Evolutionary conservation across 441 rosid species (phyloP), one percentile per base, ranked within the genome.

Genomic region (Macaranga tanarius): DNA sequence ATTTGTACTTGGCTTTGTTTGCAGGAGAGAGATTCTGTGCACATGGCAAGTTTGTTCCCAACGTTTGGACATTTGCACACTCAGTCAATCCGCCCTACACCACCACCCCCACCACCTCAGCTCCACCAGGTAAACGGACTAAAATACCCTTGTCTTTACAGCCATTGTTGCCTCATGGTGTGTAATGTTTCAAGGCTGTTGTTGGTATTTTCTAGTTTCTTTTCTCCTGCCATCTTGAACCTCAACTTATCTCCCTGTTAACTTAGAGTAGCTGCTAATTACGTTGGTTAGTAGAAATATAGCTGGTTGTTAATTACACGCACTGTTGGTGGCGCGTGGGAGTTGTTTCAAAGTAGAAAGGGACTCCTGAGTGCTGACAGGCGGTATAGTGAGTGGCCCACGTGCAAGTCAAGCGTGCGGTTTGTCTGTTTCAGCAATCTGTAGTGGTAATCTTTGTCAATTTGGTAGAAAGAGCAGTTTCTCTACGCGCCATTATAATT

Each of bases 11-110:
- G 59, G 34, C 38, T 23, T 63, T 22, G 40, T 26, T 78, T 68
- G 82, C 79, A 87, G 92, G 90, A 79, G 68, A 82, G 88, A 67
- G 89, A 87, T 72, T 67, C 89, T 26, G 82, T 85, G 72, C 87
- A 83, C 72, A 81, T 89, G 87, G 70, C 87, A 50, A 78, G 84
- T 60, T 75, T 86, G 79, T 89, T 89, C 70, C 87, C 92, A 73
- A 76, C 85, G 54, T 84, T 81, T 76, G 90, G 89, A 80, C 92
- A 87, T 68, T 73, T 86, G 76, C 91, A 84, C 72, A 38, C 74
- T 28, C 89, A 74, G 61, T 64, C 85, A 7, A 44, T 86, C 75
- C 87, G 84, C 65, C 84, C 83, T 34, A 78, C 84, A 25, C 79
- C 76, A 1, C 80, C 81, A 13, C 78, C 67, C 0, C 80, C 77